These are phyloP conservation scores for Colletotrichum chlorophyti DNA, from an alignment of 2,329 filamentous ascomycete genomes.

Conservation along the genomic window DNA sequence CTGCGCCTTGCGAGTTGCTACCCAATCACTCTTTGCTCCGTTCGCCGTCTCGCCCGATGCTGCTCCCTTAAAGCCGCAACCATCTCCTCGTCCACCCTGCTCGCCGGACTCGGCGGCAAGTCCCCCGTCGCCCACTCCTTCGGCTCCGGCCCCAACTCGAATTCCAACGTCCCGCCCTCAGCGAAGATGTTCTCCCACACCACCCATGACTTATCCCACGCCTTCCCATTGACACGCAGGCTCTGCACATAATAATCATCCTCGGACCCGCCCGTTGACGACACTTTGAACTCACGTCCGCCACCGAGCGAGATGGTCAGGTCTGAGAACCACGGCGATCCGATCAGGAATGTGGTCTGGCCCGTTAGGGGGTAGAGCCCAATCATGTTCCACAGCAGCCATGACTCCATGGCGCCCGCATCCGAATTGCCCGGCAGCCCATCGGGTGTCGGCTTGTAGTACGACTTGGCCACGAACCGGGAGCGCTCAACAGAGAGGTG, in stretches of 20 bases:
- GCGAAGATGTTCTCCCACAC: conserved; percentile 71
- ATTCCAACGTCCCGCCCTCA: conserved; percentile 67
- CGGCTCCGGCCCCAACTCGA: conserved; percentile 62
- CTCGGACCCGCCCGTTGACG: conserved; percentile 55
- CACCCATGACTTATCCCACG: conserved; percentile 71
- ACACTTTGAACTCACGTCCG: conserved; percentile 61
- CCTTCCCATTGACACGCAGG: conserved; percentile 67
- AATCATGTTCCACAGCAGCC: conserved; percentile 73
- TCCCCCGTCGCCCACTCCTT: conserved; percentile 64
- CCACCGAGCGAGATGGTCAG: conserved; percentile 65
- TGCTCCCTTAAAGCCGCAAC: neutral
- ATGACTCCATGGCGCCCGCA: conserved; percentile 76
- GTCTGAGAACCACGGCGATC: conserved; percentile 67
- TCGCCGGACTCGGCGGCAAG: conserved; percentile 67
- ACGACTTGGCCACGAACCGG: conserved; percentile 63
- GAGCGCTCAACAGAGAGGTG: conserved; percentile 65
- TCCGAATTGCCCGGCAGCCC: conserved; percentile 76
- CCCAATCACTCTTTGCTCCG: neutral
- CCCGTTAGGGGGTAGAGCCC: conserved; percentile 73
- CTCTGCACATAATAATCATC: conserved; percentile 68
- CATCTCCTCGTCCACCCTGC: conserved; percentile 18
- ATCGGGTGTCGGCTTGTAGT: conserved; percentile 59
- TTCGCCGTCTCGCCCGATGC: neutral
- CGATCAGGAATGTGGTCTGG: conserved; percentile 71
- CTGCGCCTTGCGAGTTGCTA: too few relatives aligned